Percentiles rank a stretch among this genome's conserved stretches.
These are phyloP conservation scores for Aphanomyces invadans DNA, from an alignment of 352 stramenopile genomes.

Conservation along the genomic window DNA sequence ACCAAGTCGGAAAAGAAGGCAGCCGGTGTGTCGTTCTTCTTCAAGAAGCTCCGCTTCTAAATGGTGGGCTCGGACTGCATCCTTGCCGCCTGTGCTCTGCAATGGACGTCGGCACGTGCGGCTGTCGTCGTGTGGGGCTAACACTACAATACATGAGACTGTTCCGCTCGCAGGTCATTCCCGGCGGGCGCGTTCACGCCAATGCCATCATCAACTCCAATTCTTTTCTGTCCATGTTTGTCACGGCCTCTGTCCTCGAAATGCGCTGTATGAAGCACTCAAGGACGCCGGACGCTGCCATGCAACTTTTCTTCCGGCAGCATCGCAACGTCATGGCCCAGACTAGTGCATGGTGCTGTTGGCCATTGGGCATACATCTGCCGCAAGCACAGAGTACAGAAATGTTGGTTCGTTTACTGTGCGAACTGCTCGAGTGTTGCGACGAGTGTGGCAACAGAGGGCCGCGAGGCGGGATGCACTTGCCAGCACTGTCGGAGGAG, in stretches of 20 bases:
- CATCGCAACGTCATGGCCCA: too few relatives aligned
- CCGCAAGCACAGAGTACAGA: too few relatives aligned
- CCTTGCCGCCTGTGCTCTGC: not conserved
- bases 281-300: too few relatives aligned
- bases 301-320: too few relatives aligned
- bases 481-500: not conserved
- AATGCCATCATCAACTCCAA: not conserved
- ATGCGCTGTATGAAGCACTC: too few relatives aligned
- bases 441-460: not conserved
- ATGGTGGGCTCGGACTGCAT: not conserved
- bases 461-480: not conserved
- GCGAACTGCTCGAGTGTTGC: not conserved
- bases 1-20: constrained; percentile 98
- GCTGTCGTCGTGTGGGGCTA: not conserved
- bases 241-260: too few relatives aligned
- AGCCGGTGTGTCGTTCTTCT: constrained; percentile 97
- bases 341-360: too few relatives aligned
- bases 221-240: not conserved
- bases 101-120: not conserved
- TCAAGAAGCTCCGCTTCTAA: constrained; percentile 99
- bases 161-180: not conserved
- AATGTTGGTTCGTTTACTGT: not conserved
- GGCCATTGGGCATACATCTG: too few relatives aligned
- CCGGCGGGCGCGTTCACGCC: not conserved
- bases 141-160: constrained; percentile 20